These are phyloP conservation scores for Haematococcus lacustris DNA, from an alignment of 139 green algal species.

Conservation along the genomic window DNA sequence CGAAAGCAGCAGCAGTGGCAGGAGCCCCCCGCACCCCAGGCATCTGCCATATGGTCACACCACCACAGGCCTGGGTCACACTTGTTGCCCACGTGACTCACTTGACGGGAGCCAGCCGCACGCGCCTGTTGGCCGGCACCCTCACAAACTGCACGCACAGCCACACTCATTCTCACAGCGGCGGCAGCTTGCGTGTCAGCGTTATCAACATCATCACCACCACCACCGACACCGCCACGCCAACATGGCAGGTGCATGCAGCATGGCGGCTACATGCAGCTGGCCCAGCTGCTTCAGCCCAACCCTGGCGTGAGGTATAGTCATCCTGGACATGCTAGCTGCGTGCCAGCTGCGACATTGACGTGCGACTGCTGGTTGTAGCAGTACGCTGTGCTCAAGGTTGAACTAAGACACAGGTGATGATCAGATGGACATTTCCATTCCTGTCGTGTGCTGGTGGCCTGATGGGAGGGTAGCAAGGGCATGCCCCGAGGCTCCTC, in stretches of 20 bases:
- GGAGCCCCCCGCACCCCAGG: background rate
- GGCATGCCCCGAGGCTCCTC: too few species aligned
- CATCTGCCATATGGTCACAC: background rate
- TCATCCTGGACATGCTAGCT: too few species aligned
- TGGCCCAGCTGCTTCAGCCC: background rate
- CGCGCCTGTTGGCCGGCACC: constrained; percentile 30
- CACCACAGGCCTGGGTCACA: background rate
- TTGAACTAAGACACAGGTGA: too few species aligned
- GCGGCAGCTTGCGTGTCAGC: background rate
- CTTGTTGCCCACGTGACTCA: background rate
- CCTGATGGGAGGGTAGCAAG: too few species aligned
- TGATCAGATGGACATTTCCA: too few species aligned
- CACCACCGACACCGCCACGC: background rate
- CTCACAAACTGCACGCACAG: constrained; percentile 30
- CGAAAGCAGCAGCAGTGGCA: background rate
- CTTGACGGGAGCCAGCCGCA: constrained; percentile 39
- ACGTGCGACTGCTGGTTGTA: too few species aligned
- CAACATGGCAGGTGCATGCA: background rate
- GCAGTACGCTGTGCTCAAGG: too few species aligned
- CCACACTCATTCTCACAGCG: background rate
- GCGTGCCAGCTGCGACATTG: too few species aligned
- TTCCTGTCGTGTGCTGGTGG: too few species aligned
- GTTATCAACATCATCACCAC: background rate
- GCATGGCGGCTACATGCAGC: background rate
- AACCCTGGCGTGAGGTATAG: too few species aligned